Base-by-base conservation (phyloP, 1,139 yeast genomes). In the Meyerozyma smithsonii region DNA sequence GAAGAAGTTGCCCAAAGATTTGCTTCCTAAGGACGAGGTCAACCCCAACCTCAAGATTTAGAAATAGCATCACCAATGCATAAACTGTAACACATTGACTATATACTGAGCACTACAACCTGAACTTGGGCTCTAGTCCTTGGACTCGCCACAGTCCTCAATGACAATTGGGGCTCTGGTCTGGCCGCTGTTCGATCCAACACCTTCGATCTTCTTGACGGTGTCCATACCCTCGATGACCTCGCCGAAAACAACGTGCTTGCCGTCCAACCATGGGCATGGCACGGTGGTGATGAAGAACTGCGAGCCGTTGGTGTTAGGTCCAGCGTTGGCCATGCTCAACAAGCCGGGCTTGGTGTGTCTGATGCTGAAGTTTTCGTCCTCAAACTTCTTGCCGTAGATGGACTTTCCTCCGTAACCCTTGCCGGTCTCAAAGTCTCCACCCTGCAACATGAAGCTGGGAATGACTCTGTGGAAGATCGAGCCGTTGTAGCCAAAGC, bases 401-500 rank as follows among this genome's bases (percentile, higher is more conserved):
- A 66, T 66, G 32, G 69, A 64, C 47, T 55, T 62, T 32, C 72
- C 72, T 38, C 72, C 72, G 49, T 58, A 62, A 19, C 72, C 72
- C 51, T 57, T 57, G 36, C 69, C 70, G 42, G 65, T 62, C 46
- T 62, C 66, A 43, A 63, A 63, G 51, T 66, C 72, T 45, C 72
- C 72, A 48, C 72, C 72, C 52, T 66, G 72, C 50, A 66, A 59
- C 72, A 66, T 66, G 51, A 66, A 66, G 49, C 55, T 52, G n/a
- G 72, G 72, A 39, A 66, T 66, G 20, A 66, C 63, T 50, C 72
- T 54, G 59, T 66, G 72, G 64, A 66, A 65, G 21, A 82, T 71
- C 43, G 97, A 89, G 58, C 79, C 81, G 61, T 84, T 82, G 81
- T 84, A 90, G 58, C 97, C 97, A 65, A 77, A 90, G 47, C 97